Percentiles rank a stretch among this genome's conserved stretches.
Conservation (phyloP, 202 grass and related monocot species). For the Eragrostis tef region DNA sequence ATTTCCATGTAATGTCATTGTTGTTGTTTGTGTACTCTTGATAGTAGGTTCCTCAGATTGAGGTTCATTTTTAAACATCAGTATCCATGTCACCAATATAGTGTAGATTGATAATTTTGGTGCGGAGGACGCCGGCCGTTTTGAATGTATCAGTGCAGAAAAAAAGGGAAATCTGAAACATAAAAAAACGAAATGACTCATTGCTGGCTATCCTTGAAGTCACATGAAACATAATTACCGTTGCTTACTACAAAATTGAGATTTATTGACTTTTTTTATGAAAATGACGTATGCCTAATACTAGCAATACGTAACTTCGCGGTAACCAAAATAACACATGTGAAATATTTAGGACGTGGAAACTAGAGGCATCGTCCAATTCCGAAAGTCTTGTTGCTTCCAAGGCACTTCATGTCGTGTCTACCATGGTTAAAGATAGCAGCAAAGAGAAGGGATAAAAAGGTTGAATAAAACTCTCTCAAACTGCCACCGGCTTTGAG, state of each 20-base stretch:
- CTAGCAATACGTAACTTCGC: too few species aligned
- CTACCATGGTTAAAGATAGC: too few species aligned
- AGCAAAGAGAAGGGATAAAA: too few species aligned
- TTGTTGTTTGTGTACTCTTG: slow-evolving; percentile 22
- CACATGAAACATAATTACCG: background rate
- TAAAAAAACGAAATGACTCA: background rate
- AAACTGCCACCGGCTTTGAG: too few species aligned
- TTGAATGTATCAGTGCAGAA: background rate
- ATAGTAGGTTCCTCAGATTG: background rate
- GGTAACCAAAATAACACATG: too few species aligned
- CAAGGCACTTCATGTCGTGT: too few species aligned
- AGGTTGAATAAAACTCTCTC: too few species aligned
- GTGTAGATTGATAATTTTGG: background rate
- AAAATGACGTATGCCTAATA: background rate
- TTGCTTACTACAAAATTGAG: background rate
- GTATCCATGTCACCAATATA: background rate
- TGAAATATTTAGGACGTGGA: too few species aligned
- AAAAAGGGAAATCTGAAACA: background rate
- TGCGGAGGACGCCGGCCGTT: background rate
- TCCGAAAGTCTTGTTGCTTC: too few species aligned
- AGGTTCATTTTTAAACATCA: background rate
- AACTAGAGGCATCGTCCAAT: too few species aligned
- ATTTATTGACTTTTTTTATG: background rate
- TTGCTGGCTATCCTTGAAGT: background rate
- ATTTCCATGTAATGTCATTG: background rate